A percentile compares a stretch with the other conserved stretches of the same genome.
phyloP scores from a whole-genome alignment of 2,329 filamentous ascomycete genomes.

The Ophiostoma ulmi region DNA sequence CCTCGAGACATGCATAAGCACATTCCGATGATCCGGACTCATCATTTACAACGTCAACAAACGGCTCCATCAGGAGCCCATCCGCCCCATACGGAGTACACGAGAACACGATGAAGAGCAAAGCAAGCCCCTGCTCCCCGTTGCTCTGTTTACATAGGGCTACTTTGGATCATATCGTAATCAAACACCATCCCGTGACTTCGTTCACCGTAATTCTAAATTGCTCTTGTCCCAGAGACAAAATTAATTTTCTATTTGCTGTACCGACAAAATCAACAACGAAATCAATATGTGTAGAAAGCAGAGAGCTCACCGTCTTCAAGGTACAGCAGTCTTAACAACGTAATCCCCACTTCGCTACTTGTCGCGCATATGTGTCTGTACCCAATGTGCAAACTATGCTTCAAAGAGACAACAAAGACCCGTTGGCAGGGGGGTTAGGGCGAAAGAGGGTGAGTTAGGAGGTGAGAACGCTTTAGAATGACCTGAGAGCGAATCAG shows the following conservation, averaged over 20 bases:
- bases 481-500: background rate
- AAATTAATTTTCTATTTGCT: background rate
- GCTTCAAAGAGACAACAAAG: background rate
- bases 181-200: background rate
- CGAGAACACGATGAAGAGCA: background rate
- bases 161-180: background rate
- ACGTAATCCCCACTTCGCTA: background rate
- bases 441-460: background rate
- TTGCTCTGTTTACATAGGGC: background rate
- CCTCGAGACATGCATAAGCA: background rate
- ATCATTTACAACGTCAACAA: conserved; percentile 1
- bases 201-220: background rate
- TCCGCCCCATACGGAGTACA: background rate
- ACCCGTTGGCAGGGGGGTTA: background rate
- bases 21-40: background rate
- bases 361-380: conserved; percentile 21
- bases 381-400: conserved; percentile 19
- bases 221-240: background rate
- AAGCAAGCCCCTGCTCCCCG: background rate
- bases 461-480: background rate
- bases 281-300: background rate
- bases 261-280: background rate
- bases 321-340: background rate
- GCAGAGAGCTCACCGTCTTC: background rate
- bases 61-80: background rate